Base-by-base conservation (phyloP, 257 asterid genomes). In the Nicotiana benthamiana region DNA sequence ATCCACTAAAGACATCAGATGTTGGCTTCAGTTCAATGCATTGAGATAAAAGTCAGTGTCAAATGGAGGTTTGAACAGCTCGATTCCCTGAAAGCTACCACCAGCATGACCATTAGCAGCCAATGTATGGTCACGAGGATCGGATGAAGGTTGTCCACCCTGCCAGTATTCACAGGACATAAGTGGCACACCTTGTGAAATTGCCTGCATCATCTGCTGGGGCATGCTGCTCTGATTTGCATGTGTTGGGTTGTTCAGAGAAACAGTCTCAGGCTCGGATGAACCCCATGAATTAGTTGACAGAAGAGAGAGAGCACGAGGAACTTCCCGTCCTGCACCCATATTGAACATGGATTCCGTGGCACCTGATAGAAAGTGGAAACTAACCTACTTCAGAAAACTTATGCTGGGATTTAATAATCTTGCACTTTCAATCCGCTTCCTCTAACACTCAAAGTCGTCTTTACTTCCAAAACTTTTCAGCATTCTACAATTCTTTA, bases 271-370 rank as follows among this genome's bases (percentile, higher is more conserved):
- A 13, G 90, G 88, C 77, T 88, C 91, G 54, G 84, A 86, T 13
- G 94, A 89, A 77, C 85, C 91, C 94, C 93, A 91, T 2, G 93
- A 86, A 79, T 84, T 87, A 54, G 86, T 93, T 93, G 97, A 93
- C 97, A 93, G 97, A 93, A 93, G 97, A 93, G 97, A 93, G 97
- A 93, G 97, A 93, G 97, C 97, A 89, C 92, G 89, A 57, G 87
- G 82, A 82, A 83, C 86, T 32, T 88, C 94, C 26, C 87, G 88
- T 88, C 88, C 93, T 80, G 84, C 22, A 84, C 77, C 87, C 80
- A 89, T 60, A 76, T 83, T 54, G 56, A 87, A 83, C 57, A 80
- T 79, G 64, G 94, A 80, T 82, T 91, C 92, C 93, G 89, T 92
- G 80, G 84, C 82, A 82, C 93, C 98, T 93, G 87, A 27, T 80